A percentile compares a stretch with the other conserved stretches of the same genome.
phyloP scores from a whole-genome alignment of 345 rosid species.

The Viola odorata region DNA sequence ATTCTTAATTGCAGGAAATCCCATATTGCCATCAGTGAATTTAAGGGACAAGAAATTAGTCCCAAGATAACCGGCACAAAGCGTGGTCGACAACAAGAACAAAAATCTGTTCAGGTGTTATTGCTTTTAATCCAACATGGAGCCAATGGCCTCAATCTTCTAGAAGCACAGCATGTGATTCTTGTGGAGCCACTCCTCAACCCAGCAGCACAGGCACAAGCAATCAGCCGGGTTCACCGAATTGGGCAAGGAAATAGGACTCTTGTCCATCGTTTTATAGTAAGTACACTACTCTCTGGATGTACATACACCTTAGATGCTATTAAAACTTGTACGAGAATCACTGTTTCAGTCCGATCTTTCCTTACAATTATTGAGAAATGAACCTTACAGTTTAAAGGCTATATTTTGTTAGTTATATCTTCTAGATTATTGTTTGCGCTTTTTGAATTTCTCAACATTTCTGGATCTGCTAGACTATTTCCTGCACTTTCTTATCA shows the following conservation, averaged over 20 bases:
- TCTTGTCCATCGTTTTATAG: conserved; percentile 83
- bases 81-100: conserved; percentile 24
- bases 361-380: too few relatives aligned
- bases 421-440: too few relatives aligned
- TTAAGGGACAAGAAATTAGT: conserved; percentile 43
- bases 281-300: conserved; percentile 29
- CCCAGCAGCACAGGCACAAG: conserved; percentile 97
- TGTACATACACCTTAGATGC: neutral
- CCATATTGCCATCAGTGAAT: conserved; percentile 70
- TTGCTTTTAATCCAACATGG: conserved; percentile 88
- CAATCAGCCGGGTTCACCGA: conserved; percentile 88
- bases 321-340: too few relatives aligned
- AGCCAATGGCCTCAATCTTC: conserved; percentile 92
- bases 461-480: too few relatives aligned
- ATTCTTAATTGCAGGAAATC: conserved; percentile 58
- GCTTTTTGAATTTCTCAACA: too few relatives aligned
- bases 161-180: conserved; percentile 93
- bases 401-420: too few relatives aligned
- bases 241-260: conserved; percentile 80
- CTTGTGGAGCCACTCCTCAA: conserved; percentile 90
- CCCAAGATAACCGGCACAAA: conserved; percentile 18
- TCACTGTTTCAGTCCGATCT: too few relatives aligned
- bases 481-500: too few relatives aligned
- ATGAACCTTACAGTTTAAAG: too few relatives aligned
- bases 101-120: conserved; percentile 55